Evolutionary conservation across 2,329 filamentous ascomycete species (phyloP), one percentile per base, ranked within the genome.

Genomic region (Dothidotthia symphoricarpi): DNA sequence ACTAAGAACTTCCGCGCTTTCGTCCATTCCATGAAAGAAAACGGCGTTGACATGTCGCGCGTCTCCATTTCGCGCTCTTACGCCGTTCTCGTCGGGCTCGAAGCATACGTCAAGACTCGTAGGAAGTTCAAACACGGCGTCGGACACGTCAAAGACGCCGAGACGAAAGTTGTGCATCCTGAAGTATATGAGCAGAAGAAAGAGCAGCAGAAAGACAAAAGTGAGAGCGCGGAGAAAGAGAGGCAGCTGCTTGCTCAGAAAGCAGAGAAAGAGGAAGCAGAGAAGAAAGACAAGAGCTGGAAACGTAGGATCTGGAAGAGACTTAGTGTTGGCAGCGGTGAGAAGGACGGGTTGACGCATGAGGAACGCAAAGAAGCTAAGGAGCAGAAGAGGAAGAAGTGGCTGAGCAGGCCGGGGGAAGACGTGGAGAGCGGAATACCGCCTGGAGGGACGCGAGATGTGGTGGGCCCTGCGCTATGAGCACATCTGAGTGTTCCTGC

Each of bases 1-100:
- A 80, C 86, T 1, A 78, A 80, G 44, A 95, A 91, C 60, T 95
- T 95, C 59, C 81, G 85, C 19, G 82, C 84, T 1, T 95, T 95
- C 56, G 78, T 95, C 2, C 79, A 82, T 45, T 82, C 75, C 7
- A 73, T 96, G 4, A 80, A 82, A 51, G 81, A 83, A 1, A 78
- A 78, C 22, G 85, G 85, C 1, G 88, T 85, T 0, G 89, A 96
- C 63, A 86, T 90, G 78, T 80, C 77, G 11, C 82, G 79, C 16
- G 82, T 94, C 9, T 85, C 82, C 13, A 86, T 95, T 30, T 88
- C 83, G 28, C 83, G 88, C 53, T 85, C 84, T 2, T 95, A 95
- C 59, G 83, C 86, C 0, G 81, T 95, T 0, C 74, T 95, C 1
- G 78, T 90, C 1, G 90, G 90, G 0, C 73, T 95, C 4, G 89